Evolutionary conservation across 2,329 filamentous ascomycete genomes (phyloP).

Genomic region (Nemania sp.): DNA sequence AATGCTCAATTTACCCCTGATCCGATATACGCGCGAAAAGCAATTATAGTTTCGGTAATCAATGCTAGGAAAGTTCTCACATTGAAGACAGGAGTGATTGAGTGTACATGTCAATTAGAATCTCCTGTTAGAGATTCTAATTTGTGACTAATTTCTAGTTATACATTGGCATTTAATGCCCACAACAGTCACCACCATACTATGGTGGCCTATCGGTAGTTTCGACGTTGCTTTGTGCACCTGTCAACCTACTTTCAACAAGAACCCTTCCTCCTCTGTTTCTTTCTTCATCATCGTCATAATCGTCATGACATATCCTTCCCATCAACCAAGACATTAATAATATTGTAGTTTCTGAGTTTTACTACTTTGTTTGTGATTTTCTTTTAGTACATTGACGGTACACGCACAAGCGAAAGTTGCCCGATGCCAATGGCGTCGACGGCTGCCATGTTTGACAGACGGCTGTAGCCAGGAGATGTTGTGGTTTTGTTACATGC

Average conservation of each 20-base stretch:
- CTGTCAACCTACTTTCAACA: constrained; percentile 24
- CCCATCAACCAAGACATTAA: constrained; percentile 31
- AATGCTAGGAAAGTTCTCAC: neutral
- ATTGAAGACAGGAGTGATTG: neutral
- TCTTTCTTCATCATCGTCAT: constrained; percentile 18
- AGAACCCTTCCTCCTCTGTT: constrained; percentile 11
- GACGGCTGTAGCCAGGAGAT: constrained; percentile 7
- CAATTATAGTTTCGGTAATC: neutral
- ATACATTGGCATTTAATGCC: constrained; percentile 32
- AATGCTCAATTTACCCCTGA: neutral
- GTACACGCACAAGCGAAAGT: constrained; percentile 37
- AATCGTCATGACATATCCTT: constrained; percentile 13
- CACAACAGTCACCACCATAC: constrained; percentile 7
- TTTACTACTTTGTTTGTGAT: constrained; percentile 36
- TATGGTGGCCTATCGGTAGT: constrained; percentile 10
- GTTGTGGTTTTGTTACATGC: constrained; percentile 33
- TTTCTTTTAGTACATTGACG: constrained; percentile 35
- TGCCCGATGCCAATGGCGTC: constrained; percentile 26
- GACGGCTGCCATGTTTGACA: neutral
- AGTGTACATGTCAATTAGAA: constrained; percentile 31
- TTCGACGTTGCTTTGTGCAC: constrained; percentile 20
- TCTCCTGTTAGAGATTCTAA: constrained; percentile 9
- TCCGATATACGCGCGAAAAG: neutral
- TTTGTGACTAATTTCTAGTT: constrained; percentile 24
- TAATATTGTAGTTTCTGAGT: constrained; percentile 32